phyloP scores from a whole-genome alignment of 352 stramenopile species.

The Globisporangium nodosum region DNA sequence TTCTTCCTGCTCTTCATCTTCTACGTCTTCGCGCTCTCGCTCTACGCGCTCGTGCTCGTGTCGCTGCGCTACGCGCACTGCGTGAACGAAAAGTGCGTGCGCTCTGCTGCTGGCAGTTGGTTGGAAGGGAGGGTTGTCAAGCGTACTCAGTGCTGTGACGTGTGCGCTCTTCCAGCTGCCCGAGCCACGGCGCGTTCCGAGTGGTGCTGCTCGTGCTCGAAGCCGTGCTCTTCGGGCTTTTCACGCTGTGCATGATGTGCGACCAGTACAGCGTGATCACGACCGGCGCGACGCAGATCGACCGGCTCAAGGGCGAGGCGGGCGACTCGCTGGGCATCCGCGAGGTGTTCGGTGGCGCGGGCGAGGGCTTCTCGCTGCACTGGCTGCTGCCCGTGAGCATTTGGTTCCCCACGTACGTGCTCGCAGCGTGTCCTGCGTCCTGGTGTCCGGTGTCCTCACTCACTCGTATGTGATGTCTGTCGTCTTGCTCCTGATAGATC shows the following conservation, averaged over 20 bases:
- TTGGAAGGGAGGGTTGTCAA: too few species aligned
- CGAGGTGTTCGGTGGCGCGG: slow-evolving; percentile 74
- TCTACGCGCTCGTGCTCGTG: slow-evolving; percentile 93
- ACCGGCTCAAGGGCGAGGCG: slow-evolving; percentile 92
- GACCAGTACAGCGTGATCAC: slow-evolving; percentile 97
- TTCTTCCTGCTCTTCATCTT: slow-evolving; percentile 90
- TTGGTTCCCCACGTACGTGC: slow-evolving; percentile 76
- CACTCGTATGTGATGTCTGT: background rate
- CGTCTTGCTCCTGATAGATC: slow-evolving; percentile 30
- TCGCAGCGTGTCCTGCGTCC: background rate
- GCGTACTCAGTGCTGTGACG: background rate
- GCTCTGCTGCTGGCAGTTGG: background rate
- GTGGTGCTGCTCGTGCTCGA: slow-evolving; percentile 87
- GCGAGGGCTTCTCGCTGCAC: slow-evolving; percentile 52
- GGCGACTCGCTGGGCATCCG: slow-evolving; percentile 67
- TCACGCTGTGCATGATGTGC: slow-evolving; percentile 98
- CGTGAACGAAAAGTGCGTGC: slow-evolving; percentile 74
- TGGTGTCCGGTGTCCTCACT: background rate
- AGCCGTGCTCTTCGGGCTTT: slow-evolving; percentile 95
- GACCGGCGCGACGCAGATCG: slow-evolving; percentile 96
- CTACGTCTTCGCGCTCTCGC: slow-evolving; percentile 92
- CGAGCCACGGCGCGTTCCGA: slow-evolving; percentile 64
- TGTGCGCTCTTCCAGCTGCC: slow-evolving; percentile 32
- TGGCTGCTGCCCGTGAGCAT: slow-evolving; percentile 85
- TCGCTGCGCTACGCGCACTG: slow-evolving; percentile 86